Base-by-base conservation (phyloP, 2,329 filamentous ascomycete genomes). In the Aspergillus ruber region DNA sequence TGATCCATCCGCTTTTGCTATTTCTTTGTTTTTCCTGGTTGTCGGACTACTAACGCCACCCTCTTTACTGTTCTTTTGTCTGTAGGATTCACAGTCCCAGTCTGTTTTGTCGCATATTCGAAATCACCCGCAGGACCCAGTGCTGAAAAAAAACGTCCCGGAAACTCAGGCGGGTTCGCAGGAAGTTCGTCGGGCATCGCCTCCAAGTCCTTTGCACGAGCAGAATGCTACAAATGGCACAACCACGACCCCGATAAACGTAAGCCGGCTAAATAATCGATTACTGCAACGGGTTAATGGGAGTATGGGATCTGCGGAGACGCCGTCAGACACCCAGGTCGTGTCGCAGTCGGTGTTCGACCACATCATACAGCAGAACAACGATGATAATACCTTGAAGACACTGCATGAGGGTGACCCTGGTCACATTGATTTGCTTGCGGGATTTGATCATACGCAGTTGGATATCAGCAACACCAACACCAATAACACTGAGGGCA, bases 401-500 rank as follows among this genome's bases (percentile, higher is more conserved):
- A 72, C 70, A 2, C 50, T 70, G 12, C 55, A 65, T 27, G 68
- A 72, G 51, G 71, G 69, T 1, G 71, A 73, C 45, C 66, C 63
- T 46, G 71, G 69, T 3, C 69, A 73, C 59, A 58, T 74, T 42
- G 67, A 74, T 50, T 50, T 74, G 13, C 52, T 73, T 20, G 64
- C 67, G 9, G 68, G 63, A 33, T 65, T 73, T 36, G 65, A 65
- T 12, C 56, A 57, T 23, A 52, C 56, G 18, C 59, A 55, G 38
- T 50, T 52, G 6, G 54, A 53, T 36, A 42, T 45, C 25, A 53
- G 52, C 13, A 54, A 58, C 36, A 56, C 53, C 79, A 51, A 88
- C 79, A 46, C 88, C 71, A 23, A 62, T 49, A 46, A 88, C 71
- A 23, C 61, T 48, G 63, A 69, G 43, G 67, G 70, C n/a, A 39